These are phyloP conservation scores for Phaseolus coccineus DNA, from an alignment of 331 rosid species.

Conservation along the genomic window DNA sequence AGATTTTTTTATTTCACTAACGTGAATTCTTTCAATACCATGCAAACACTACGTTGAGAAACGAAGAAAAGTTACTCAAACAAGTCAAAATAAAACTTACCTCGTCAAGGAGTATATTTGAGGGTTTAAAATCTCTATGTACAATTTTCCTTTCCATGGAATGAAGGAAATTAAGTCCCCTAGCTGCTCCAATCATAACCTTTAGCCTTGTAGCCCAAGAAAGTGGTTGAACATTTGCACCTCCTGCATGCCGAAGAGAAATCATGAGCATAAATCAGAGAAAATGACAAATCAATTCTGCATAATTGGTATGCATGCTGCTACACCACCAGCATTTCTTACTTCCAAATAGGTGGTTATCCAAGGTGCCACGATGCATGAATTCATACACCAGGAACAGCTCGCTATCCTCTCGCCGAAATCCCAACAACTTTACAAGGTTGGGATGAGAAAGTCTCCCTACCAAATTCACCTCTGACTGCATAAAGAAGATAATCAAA, in stretches of 20 bases:
- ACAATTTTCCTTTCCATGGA: slow-evolving; percentile 76
- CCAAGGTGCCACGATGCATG: slow-evolving; percentile 81
- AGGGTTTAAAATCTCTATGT: slow-evolving; percentile 81
- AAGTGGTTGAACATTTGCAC: slow-evolving; percentile 73
- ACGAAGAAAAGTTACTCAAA: background rate
- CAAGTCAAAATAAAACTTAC: slow-evolving; percentile 42
- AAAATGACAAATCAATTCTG: background rate
- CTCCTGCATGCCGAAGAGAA: slow-evolving; percentile 60
- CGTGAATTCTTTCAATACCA: background rate
- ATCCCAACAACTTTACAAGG: slow-evolving; percentile 79
- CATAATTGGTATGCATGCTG: background rate
- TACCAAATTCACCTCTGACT: slow-evolving; percentile 85
- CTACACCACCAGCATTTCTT: slow-evolving; percentile 35
- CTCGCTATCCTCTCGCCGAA: slow-evolving; percentile 62
- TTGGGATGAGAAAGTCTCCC: slow-evolving; percentile 93
- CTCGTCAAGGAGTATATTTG: slow-evolving; percentile 82
- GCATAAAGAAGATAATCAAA: slow-evolving; percentile 30
- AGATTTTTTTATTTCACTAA: background rate
- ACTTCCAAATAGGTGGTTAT: slow-evolving; percentile 91
- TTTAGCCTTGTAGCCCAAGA: slow-evolving; percentile 76
- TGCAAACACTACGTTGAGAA: background rate
- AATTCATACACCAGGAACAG: slow-evolving; percentile 72
- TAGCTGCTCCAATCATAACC: slow-evolving; percentile 81
- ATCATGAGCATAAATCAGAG: slow-evolving; percentile 16
- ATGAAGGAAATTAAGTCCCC: slow-evolving; percentile 82